phyloP scores from a whole-genome alignment of 352 stramenopile species.

The Discostella stelligera region DNA sequence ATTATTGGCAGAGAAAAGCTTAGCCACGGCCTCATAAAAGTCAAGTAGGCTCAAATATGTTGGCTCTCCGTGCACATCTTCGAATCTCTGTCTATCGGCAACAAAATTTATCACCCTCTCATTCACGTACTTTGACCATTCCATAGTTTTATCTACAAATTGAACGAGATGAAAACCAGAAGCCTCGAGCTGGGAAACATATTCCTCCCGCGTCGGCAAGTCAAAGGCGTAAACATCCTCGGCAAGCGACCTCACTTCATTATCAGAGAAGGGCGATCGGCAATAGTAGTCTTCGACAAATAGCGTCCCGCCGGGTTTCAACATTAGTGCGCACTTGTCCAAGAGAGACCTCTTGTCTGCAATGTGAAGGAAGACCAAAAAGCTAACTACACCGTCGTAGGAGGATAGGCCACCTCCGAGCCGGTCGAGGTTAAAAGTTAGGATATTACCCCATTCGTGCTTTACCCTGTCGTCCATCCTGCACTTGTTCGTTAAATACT shows the following conservation, averaged over 20 bases:
- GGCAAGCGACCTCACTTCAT: conserved; percentile 68
- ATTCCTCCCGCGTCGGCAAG: conserved; percentile 64
- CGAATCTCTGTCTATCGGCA: conserved; percentile 67
- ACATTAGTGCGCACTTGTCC: conserved; percentile 68
- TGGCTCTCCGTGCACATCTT: conserved; percentile 69
- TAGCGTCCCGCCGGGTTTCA: conserved; percentile 80
- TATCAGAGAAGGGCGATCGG: conserved; percentile 61
- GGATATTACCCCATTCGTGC: conserved; percentile 82
- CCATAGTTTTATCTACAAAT: conserved; percentile 80
- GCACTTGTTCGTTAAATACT: conserved; percentile 79
- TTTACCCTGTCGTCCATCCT: conserved; percentile 65
- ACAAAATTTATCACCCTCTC: conserved; percentile 68
- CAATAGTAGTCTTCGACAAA: conserved; percentile 86
- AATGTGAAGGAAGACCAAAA: conserved; percentile 86
- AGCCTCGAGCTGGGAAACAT: conserved; percentile 57
- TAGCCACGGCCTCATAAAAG: conserved; percentile 82
- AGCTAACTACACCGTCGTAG: conserved; percentile 81
- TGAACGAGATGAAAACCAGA: conserved; percentile 77
- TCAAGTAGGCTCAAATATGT: conserved; percentile 78
- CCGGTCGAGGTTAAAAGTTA: conserved; percentile 40
- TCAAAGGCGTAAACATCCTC: conserved; percentile 82
- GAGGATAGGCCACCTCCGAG: conserved; percentile 31
- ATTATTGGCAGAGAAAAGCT: conserved; percentile 75
- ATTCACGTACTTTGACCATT: conserved; percentile 81
- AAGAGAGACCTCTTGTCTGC: conserved; percentile 79